Evolutionary conservation across 2,329 filamentous ascomycete species (phyloP).

Genomic region (Stylonectria norvegica): DNA sequence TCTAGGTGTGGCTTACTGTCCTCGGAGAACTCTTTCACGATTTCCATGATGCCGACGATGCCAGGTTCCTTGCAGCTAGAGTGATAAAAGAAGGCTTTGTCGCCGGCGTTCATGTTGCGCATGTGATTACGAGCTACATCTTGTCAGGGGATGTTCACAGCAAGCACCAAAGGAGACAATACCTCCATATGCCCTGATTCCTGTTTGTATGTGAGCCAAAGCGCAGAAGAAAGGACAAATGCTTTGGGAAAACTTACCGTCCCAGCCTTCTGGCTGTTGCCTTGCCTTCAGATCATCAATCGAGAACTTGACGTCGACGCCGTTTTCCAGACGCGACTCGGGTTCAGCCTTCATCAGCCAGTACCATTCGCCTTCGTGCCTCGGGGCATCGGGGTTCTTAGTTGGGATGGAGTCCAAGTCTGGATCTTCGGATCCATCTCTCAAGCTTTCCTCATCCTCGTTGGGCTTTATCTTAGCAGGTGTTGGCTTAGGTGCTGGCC

Average conservation of each 20-base stretch:
- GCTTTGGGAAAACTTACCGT: conserved; percentile 54
- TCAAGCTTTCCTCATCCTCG: background rate
- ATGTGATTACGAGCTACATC: conserved; percentile 80
- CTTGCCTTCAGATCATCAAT: conserved; percentile 81
- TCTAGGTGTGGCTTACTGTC: conserved; percentile 68
- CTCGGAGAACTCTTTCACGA: conserved; percentile 77
- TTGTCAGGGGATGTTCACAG: too few relatives aligned
- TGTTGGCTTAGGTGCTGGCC: background rate
- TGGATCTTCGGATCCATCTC: conserved; percentile 24
- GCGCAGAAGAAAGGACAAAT: background rate
- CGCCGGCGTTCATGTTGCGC: conserved; percentile 84
- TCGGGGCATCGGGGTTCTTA: conserved; percentile 37
- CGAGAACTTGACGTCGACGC: conserved; percentile 85
- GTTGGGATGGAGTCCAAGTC: conserved; percentile 35
- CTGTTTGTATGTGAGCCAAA: conserved; percentile 27
- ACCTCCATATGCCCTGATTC: conserved; percentile 50
- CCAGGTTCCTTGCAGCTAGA: conserved; percentile 88
- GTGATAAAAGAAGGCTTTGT: conserved; percentile 96
- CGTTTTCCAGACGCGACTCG: conserved; percentile 80
- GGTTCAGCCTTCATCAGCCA: conserved; percentile 90
- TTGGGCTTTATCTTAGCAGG: background rate
- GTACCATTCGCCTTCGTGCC: conserved; percentile 50
- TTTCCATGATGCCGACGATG: conserved; percentile 83
- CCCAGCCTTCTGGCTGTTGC: conserved; percentile 81
- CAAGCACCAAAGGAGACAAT: too few relatives aligned